Base-by-base conservation (phyloP, 2,329 filamentous ascomycete genomes). In the Nothophaeocryptopus gaeumannii region DNA sequence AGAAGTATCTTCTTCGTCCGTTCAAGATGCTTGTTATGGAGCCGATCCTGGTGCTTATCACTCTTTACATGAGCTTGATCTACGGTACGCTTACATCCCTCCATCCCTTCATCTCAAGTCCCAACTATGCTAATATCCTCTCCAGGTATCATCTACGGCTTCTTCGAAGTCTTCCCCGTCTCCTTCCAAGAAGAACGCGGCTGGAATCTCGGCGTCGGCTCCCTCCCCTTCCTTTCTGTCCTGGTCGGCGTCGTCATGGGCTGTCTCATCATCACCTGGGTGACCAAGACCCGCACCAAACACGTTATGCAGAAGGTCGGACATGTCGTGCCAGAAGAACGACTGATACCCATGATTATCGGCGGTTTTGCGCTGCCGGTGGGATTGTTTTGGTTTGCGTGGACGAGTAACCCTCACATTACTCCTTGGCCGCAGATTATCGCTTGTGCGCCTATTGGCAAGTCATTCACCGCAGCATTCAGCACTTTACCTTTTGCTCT, bases 1-100 rank as follows among this genome's bases (percentile, higher is more conserved):
- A 78, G 29, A 80, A 79, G 60, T 76, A 84, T 58, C 72, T 81
- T 26, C 69, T 85, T 80, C 48, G 58, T 4, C 60, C 60, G 1
- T 59, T 59, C 35, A 60, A 62, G 41, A 57, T 62, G 43, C 48
- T 62, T 37, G 45, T 44, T 11, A 39, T 59, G 29, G 58, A 78
- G 16, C 75, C 82, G 0, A 79, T 81, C 40, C 72, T 80, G 2
- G 71, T 78, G 37, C 65, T 74, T 30, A 70, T 78, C 55, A 72
- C 59, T 1, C 39, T 69, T 1, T 69, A 68, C 49, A 61, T 65
- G 47, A 52, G 54, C 2, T 53, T 67, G 2, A 58, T 68, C 11
- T 67, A 68, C 34, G 74, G 73, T 40, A 51, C n/a, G 35, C 39
- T 26, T 15, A n/a, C 26, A 2, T 34, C 26, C 12, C 14, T 15